Evolutionary conservation across 805 yeast genomes (phyloP), one percentile per base, ranked within the genome.

Genomic region (Saturnispora gosingensis): DNA sequence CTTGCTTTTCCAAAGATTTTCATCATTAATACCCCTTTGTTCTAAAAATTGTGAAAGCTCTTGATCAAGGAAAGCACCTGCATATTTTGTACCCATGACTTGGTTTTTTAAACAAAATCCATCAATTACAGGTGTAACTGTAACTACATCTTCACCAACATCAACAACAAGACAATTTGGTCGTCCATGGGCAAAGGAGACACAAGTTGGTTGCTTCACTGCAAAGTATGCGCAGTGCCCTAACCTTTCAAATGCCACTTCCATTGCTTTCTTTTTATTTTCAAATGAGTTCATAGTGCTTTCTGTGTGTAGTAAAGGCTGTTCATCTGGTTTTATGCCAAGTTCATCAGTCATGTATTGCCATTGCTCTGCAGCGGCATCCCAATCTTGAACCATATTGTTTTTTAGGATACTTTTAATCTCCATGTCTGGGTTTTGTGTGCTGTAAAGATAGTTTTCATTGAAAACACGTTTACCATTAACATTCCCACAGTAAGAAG

Each of bases 141-240:
- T 80, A 18, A 78, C 72, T 2, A 82, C 70, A 62, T 85, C 90
- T 62, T 86, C 93, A 5, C 96, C 96, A 39, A 87, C 68, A 65
- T 88, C 96, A 39, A 88, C 91, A 39, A 88, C 88, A 32, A 88
- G 71, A 64, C 95, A 88, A 54, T 83, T 84, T 44, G 95, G 89
- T 63, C 95, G 76, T 3, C 96, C 96, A 56, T 85, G 84, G 10
- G 91, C 89, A 68, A 90, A 90, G 1, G 96, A 81, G 1, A 85
- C 82, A 69, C 95, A 85, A 0, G 95, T 83, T n/a, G 97, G 91
- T 8, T 83, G 75, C 53, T 88, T 83, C 13, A 87, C 89, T 24
- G 87, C 65, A 63, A 83, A 90, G 53, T 87, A 79, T 0, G 95
- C 97, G 38, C 93, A 90, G 58, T 83, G 84, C 36, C 79, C 73